Percentiles rank a stretch among this genome's conserved stretches.
These are phyloP conservation scores for Lecanicillium sp. DNA, from an alignment of 2,329 filamentous ascomycete species.

Conservation along the genomic window DNA sequence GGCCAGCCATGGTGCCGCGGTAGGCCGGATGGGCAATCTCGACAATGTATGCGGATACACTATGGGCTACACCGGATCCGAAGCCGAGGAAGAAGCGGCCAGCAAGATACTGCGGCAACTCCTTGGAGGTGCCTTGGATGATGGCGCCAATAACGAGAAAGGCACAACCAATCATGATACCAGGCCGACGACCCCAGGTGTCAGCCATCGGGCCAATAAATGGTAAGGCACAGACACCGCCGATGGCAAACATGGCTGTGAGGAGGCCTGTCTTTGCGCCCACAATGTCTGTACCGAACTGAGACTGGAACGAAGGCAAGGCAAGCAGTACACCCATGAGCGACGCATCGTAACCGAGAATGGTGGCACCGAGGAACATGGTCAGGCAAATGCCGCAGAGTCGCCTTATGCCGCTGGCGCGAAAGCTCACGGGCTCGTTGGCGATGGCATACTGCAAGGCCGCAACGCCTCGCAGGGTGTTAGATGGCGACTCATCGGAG, in stretches of 20 bases:
- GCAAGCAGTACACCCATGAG: slow-evolving; percentile 40
- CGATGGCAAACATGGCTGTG: slow-evolving; percentile 8
- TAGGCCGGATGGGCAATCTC: slow-evolving; percentile 34
- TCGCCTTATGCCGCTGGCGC: slow-evolving; percentile 1
- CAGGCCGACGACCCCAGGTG: slow-evolving; percentile 4
- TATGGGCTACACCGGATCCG: slow-evolving; percentile 21
- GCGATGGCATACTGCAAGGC: background rate
- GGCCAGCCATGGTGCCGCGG: slow-evolving; percentile 27
- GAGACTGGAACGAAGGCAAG: slow-evolving; percentile 6
- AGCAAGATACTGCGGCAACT: slow-evolving; percentile 36
- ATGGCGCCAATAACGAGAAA: slow-evolving; percentile 25
- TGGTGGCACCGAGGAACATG: slow-evolving; percentile 9
- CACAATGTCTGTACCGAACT: slow-evolving; percentile 2
- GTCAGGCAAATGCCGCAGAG: slow-evolving; percentile 4
- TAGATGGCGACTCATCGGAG: no score
- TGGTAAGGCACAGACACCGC: slow-evolving; percentile 3
- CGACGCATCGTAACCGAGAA: slow-evolving; percentile 34
- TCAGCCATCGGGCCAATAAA: slow-evolving; percentile 22
- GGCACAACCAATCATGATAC: slow-evolving; percentile 4
- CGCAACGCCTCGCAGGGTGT: background rate
- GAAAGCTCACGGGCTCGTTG: background rate
- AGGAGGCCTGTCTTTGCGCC: slow-evolving; percentile 6
- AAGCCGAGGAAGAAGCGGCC: slow-evolving; percentile 57
- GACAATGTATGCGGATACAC: slow-evolving; percentile 30
- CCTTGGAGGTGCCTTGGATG: slow-evolving; percentile 33